These are phyloP conservation scores for Hygrophorus russula DNA, from an alignment of 768 basidiomycete species.

Conservation along the genomic window DNA sequence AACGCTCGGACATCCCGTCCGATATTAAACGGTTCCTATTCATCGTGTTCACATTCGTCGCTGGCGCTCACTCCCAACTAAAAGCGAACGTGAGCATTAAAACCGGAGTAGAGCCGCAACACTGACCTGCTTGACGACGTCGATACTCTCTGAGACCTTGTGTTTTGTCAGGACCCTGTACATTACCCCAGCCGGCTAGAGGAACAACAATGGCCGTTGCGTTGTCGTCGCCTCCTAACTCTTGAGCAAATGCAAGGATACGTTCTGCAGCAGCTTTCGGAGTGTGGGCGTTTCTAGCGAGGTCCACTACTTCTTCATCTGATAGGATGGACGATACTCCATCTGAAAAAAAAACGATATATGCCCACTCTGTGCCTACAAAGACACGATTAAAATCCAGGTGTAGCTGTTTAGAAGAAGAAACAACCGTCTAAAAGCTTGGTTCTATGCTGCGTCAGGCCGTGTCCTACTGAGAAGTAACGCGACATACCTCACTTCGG, in stretches of 20 bases:
- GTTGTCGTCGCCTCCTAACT: constrained; percentile 84
- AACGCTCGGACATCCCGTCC: too few relatives aligned
- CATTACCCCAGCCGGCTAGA: constrained; percentile 82
- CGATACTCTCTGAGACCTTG: constrained; percentile 77
- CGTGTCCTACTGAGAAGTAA: too few relatives aligned
- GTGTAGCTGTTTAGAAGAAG: neutral
- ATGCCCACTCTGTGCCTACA: constrained; percentile 75
- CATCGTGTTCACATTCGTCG: constrained; percentile 40
- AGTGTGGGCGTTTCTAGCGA: constrained; percentile 58
- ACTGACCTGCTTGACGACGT: constrained; percentile 47
- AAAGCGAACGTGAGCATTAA: neutral
- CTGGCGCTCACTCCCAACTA: constrained; percentile 59
- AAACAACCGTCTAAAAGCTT: constrained; percentile 61
- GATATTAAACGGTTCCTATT: too few relatives aligned
- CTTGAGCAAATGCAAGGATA: constrained; percentile 81
- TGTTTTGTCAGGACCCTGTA: constrained; percentile 72
- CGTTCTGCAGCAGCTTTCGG: constrained; percentile 75
- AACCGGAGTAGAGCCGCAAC: neutral
- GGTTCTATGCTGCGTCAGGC: constrained; percentile 20
- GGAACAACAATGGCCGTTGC: constrained; percentile 87
- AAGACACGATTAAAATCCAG: neutral
- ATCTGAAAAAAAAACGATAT: constrained; percentile 83
- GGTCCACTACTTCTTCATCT: constrained; percentile 90
- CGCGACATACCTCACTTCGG: constrained; percentile 44
- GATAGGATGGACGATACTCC: constrained; percentile 87